phyloP scores from a whole-genome alignment of 2,329 filamentous ascomycete genomes.

The Colletotrichum orchidophilum region DNA sequence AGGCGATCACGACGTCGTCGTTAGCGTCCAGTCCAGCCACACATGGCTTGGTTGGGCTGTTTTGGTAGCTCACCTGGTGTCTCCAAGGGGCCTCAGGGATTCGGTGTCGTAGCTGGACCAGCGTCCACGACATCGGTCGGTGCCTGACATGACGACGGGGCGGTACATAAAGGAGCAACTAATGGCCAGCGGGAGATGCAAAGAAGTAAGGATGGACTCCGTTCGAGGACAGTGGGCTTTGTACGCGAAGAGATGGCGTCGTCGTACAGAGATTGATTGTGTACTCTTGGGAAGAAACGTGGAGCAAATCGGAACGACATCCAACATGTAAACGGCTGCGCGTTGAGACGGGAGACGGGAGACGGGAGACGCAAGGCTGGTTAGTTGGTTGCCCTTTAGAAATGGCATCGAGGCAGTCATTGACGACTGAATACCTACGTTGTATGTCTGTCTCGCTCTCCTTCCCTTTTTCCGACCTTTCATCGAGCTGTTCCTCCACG shows the following conservation, averaged over 20 bases:
- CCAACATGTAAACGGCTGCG: background rate
- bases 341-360: background rate
- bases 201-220: background rate
- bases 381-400: background rate
- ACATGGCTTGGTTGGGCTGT: conserved; percentile 14
- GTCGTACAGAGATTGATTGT: background rate
- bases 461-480: background rate
- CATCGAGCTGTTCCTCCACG: background rate
- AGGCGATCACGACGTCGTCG: conserved; percentile 12
- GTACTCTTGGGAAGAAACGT: background rate
- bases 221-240: background rate
- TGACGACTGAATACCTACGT: background rate
- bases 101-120: background rate
- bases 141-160: conserved; percentile 29
- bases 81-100: conserved; percentile 8
- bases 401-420: background rate
- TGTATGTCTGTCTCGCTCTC: background rate
- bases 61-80: conserved; percentile 7
- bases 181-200: background rate
- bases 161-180: conserved; percentile 5
- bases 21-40: conserved; percentile 23
- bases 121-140: conserved; percentile 20
- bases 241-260: background rate
- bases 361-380: background rate
- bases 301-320: background rate